phyloP scores from a whole-genome alignment of 768 basidiomycete genomes.

The Panaeolus cyanescens region DNA sequence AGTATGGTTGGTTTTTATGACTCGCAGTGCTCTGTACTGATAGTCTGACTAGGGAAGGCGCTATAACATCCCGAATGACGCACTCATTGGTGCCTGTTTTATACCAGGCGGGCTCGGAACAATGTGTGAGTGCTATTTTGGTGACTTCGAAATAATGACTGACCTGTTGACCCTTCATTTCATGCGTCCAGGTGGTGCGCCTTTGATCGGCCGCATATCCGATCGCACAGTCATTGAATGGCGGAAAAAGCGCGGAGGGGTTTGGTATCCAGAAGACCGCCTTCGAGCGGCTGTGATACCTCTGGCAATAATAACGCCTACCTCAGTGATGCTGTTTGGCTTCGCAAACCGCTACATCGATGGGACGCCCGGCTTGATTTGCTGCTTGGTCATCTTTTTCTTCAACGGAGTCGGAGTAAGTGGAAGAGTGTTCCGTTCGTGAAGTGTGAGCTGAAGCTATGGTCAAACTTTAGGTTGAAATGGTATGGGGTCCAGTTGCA shows the following conservation, averaged over 20 bases:
- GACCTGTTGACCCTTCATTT: not conserved
- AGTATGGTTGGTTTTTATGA: slow-evolving; percentile 35
- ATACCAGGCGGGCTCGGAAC: slow-evolving; percentile 62
- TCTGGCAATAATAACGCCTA: slow-evolving; percentile 49
- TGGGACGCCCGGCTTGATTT: slow-evolving; percentile 48
- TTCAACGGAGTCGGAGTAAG: slow-evolving; percentile 68
- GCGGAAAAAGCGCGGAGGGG: slow-evolving; percentile 49
- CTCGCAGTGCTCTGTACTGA: not conserved
- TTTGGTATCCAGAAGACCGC: slow-evolving; percentile 72
- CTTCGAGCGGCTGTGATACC: slow-evolving; percentile 53
- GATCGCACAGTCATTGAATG: slow-evolving; percentile 53
- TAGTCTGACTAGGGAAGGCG: slow-evolving; percentile 45
- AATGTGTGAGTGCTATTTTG: slow-evolving; percentile 41
- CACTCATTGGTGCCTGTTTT: slow-evolving; percentile 60
- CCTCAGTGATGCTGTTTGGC: slow-evolving; percentile 51
- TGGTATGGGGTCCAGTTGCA: slow-evolving; percentile 54
- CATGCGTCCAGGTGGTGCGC: slow-evolving; percentile 52
- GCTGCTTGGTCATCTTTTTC: slow-evolving; percentile 59
- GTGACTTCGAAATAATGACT: not conserved
- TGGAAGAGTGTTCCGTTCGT: slow-evolving; percentile 15
- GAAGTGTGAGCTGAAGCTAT: not conserved
- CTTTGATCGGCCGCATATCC: slow-evolving; percentile 59
- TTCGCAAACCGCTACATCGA: slow-evolving; percentile 52
- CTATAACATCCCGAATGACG: slow-evolving; percentile 59
- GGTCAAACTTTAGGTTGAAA: slow-evolving; percentile 45